phyloP scores from a whole-genome alignment of 495 filamentous ascomycete species.

The Trichoderma erinaceum region DNA sequence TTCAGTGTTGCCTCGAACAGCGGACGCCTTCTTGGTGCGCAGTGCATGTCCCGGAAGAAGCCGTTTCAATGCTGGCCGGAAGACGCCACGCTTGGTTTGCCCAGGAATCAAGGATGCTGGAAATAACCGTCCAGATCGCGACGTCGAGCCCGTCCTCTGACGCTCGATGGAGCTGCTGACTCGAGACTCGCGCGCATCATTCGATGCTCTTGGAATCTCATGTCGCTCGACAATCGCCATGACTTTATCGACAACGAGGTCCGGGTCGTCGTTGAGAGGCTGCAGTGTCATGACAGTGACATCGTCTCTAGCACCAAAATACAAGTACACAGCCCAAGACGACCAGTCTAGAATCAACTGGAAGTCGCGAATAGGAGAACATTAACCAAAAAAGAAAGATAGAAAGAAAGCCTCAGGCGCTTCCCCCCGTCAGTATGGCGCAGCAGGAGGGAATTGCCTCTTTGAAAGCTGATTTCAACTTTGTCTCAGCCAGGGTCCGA shows the following conservation, averaged over 20 bases:
- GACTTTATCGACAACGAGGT: background rate
- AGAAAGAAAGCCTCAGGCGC: background rate
- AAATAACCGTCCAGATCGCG: background rate
- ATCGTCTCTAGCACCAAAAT: background rate
- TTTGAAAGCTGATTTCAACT: background rate
- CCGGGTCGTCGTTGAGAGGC: background rate
- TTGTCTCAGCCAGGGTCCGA: background rate
- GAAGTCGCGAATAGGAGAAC: background rate
- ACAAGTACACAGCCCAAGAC: background rate
- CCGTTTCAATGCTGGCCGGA: background rate
- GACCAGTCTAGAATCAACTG: background rate
- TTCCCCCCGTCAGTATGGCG: background rate
- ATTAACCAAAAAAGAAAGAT: background rate
- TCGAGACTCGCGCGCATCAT: background rate
- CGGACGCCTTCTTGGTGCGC: constrained; percentile 18
- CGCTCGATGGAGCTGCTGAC: background rate
- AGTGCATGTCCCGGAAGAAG: constrained; percentile 1
- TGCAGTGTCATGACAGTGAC: background rate
- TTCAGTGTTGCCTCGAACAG: constrained; percentile 17
- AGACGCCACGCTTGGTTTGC: background rate
- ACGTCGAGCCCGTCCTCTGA: background rate
- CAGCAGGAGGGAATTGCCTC: background rate
- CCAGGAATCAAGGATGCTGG: background rate
- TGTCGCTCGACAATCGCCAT: background rate
- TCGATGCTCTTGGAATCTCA: background rate